Base-by-base conservation (phyloP, 345 rosid species). In the Eutrema japonicum region DNA sequence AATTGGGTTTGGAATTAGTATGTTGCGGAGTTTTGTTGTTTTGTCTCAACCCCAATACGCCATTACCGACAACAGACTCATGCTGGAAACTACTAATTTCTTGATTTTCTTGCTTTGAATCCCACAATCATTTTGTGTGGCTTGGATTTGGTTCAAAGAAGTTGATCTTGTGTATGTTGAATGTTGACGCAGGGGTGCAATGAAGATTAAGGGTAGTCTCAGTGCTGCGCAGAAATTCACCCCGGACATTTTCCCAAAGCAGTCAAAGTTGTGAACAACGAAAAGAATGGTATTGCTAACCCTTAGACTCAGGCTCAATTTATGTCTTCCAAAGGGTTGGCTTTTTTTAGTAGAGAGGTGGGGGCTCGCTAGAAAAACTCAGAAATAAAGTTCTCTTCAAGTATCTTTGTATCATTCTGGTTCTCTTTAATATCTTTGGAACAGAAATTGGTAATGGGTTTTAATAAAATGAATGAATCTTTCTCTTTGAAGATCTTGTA, bases 181-280 rank as follows among this genome's bases (percentile, higher is more conserved):
- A 42, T 37, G 77, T 45, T 73, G 56, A 71, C 76, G 79, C 83
- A 95, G 97, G 86, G 99, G 99, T 26, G 87, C 86, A 1, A 82
- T 95, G 94, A 95, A 95, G 90, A 81, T 95, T 51, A 92, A 88
- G 82, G 99, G 99, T 56, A 95, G 98, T 68, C 83, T 95, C 75
- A 89, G 87, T 68, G 96, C 98, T 0, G 99, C 98, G 0, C 98
- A 90, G 87, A 92, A 95, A 66, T 87, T 95, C 77, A 90, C 99
- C 10, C 99, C 99, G 0, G 99, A 92, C 75, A 90, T 95, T 74
- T 95, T 95, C 89, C 99, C 99, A 0, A 95, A 90, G 85, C 96
- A 89, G 10, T 75, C 99, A 2, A 95, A 92, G 90, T 66, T 95
- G 87, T 95, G 87, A 95, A 50, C 73, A 22, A 71, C 47, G 54